Percentiles rank a stretch among this genome's conserved stretches.
These are phyloP conservation scores for Stagonosporopsis tanaceti DNA, from an alignment of 2,329 filamentous ascomycete species.

Conservation along the genomic window DNA sequence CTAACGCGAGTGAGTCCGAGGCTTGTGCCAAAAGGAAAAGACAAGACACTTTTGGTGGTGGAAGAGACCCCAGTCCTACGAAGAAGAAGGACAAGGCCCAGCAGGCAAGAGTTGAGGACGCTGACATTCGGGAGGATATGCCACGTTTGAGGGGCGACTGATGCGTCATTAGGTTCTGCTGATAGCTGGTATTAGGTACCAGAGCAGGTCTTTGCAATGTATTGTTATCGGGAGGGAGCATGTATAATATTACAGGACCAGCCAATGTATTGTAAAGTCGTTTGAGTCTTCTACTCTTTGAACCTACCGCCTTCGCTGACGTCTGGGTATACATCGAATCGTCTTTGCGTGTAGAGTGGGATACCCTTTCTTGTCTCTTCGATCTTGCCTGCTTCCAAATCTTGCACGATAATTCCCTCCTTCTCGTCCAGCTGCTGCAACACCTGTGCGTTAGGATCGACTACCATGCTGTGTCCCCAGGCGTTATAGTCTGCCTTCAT, in stretches of 20 bases:
- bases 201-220: not conserved
- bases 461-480: constrained; percentile 89
- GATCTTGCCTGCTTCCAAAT: constrained; percentile 55
- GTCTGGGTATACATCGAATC: constrained; percentile 96
- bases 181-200: not conserved
- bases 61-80: constrained; percentile 30
- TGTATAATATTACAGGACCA: not conserved
- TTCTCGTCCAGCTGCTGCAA: constrained; percentile 78
- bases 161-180: not conserved
- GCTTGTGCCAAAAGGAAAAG: constrained; percentile 41
- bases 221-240: not conserved
- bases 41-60: constrained; percentile 29
- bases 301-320: constrained; percentile 69
- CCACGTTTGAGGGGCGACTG: constrained; percentile 22
- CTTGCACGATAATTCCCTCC: constrained; percentile 76
- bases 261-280: not conserved
- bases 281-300: constrained; percentile 40
- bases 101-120: constrained; percentile 1
- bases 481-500: constrained; percentile 81
- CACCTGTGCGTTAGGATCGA: constrained; percentile 87
- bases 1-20: constrained; percentile 24
- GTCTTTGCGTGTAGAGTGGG: constrained; percentile 81
- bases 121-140: constrained; percentile 7
- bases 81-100: constrained; percentile 37
- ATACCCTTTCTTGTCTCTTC: constrained; percentile 69